Evolutionary conservation across 768 basidiomycete species (phyloP), one percentile per base, ranked within the genome.

Genomic region (Wakefieldia striispora): DNA sequence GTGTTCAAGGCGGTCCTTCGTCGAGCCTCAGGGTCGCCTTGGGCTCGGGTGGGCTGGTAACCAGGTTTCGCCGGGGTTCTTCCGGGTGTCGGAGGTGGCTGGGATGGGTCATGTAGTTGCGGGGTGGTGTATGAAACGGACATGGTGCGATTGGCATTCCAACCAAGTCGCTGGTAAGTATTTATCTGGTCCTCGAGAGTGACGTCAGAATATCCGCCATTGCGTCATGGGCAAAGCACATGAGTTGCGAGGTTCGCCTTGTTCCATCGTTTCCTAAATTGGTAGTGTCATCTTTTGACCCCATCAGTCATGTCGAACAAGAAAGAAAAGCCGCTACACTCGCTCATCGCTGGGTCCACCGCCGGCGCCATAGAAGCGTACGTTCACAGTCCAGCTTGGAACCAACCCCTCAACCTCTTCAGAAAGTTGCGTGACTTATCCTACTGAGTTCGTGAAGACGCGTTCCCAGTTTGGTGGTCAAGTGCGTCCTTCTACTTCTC

Each of bases 341-440:
- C 95, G 13, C 70, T 97, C 72, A 72, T 93, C 50, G 95, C 95
- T 2, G 97, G 97, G 9, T 80, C 91, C 14, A 89, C 87, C 0
- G 95, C 97, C 21, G 95, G 97, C 14, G 93, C 87, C 8, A 76
- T 97, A 49, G 95, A 97, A 75, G 91, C 91, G 88, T 91, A 69
- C 72, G 86, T 72, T 6, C n/a, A 14, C 39, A 2, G 6, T 31
- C 3, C 23, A 13, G 24, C 17, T 3, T 2, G 10, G 9, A 3
- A 4, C 9, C 16, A 2, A 26, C 50, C 43, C 51, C 69, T 73
- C 60, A 78, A 58, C 54, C 53, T 64, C 59, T 70, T 63, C 60
- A 68, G 64, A 59, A 64, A 91, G 88, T 51, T 88, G 88, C 70
- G 70, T 88, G 54, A 95, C 90, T 17, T 95, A 92, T 58, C 91